Conservation (phyloP, 352 stramenopile genomes). For the Pythium inflatum region DNA sequence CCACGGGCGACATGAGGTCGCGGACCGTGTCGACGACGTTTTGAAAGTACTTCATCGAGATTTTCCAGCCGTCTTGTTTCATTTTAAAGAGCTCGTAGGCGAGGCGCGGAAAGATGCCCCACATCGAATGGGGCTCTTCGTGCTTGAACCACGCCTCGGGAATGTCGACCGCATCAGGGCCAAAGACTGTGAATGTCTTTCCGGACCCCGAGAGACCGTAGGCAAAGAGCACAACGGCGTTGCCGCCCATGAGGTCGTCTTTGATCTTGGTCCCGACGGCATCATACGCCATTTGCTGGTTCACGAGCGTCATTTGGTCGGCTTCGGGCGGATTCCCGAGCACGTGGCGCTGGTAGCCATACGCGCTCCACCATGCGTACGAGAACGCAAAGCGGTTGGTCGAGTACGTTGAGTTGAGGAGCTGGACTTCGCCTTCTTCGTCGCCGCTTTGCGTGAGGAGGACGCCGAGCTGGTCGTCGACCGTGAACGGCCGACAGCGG, state of each 20-base stretch:
- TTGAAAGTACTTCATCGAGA: conserved; percentile 98
- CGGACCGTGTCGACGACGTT: conserved; percentile 96
- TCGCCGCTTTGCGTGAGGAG: conserved; percentile 90
- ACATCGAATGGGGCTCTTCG: conserved; percentile 86
- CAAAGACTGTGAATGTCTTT: conserved; percentile 95
- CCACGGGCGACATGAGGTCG: conserved; percentile 93
- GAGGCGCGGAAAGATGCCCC: conserved; percentile 91
- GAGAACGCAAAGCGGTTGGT: conserved; percentile 93
- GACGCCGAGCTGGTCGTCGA: conserved; percentile 91
- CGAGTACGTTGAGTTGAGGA: conserved; percentile 93
- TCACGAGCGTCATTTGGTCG: conserved; percentile 88
- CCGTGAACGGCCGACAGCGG: conserved; percentile 86
- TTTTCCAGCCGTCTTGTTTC: conserved; percentile 95
- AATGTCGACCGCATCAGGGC: conserved; percentile 91
- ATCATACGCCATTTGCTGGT: conserved; percentile 91
- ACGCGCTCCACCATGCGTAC: conserved; percentile 94
- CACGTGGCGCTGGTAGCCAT: conserved; percentile 91
- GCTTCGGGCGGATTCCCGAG: conserved; percentile 60
- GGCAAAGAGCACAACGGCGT: conserved; percentile 94
- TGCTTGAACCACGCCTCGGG: conserved; percentile 95
- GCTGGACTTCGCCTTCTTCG: conserved; percentile 93
- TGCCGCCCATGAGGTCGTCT: conserved; percentile 86
- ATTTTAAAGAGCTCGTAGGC: conserved; percentile 95
- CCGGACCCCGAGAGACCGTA: conserved; percentile 92
- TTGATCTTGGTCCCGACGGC: conserved; percentile 93